phyloP scores from a whole-genome alignment of 495 filamentous ascomycete genomes.

The Aspergillus nidulans region DNA sequence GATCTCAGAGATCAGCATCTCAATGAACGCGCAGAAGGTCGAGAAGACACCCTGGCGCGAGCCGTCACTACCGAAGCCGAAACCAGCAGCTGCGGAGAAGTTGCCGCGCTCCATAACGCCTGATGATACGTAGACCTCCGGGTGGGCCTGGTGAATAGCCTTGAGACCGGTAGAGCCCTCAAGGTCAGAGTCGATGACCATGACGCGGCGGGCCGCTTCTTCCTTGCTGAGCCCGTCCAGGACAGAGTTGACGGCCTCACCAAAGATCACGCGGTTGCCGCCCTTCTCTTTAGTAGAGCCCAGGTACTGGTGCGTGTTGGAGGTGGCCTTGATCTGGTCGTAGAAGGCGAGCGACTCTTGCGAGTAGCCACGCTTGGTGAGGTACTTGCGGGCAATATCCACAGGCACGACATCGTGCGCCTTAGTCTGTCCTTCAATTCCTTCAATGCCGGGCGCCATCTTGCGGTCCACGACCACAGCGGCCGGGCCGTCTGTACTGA shows the following conservation, averaged over 20 bases:
- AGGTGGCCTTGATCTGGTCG: constrained; percentile 33
- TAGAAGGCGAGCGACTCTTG: constrained; percentile 34
- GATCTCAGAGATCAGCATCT: constrained; percentile 40
- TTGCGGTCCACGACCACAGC: constrained; percentile 32
- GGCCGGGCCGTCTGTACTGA: constrained; percentile 30
- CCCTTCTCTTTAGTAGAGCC: constrained; percentile 35
- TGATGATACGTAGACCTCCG: constrained; percentile 32
- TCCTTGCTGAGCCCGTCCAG: constrained; percentile 36
- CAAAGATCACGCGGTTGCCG: constrained; percentile 34
- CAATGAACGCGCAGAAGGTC: constrained; percentile 39
- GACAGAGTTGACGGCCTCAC: constrained; percentile 35
- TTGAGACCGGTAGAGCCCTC: constrained; percentile 40
- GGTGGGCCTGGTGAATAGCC: constrained; percentile 29
- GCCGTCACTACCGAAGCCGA: constrained; percentile 38
- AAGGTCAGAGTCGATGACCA: constrained; percentile 42
- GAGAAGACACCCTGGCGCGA: constrained; percentile 39
- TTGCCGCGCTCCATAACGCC: constrained; percentile 42
- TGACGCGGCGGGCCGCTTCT: constrained; percentile 35
- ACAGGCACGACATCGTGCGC: constrained; percentile 38
- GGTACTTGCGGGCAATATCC: constrained; percentile 37
- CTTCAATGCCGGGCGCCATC: constrained; percentile 36
- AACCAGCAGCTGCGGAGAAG: constrained; percentile 38
- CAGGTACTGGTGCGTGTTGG: constrained; percentile 33
- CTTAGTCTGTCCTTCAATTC: constrained; percentile 29
- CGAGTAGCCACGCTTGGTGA: constrained; percentile 36